Base-by-base conservation (phyloP, 352 stramenopile species). In the Lagenidium giganteum region DNA sequence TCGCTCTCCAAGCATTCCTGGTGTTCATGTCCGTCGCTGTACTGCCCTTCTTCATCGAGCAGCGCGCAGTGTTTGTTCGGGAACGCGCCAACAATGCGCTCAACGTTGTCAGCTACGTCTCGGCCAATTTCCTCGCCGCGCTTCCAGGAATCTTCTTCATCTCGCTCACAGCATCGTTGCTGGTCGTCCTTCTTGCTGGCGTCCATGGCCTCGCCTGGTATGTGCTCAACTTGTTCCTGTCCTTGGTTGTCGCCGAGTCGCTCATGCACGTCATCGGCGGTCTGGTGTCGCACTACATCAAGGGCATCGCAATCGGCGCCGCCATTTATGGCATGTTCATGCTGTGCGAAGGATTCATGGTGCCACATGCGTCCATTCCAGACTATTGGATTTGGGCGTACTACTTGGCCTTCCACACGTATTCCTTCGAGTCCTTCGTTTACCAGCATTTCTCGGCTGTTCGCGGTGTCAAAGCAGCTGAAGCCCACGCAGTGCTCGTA, bases 1-100 rank as follows among this genome's bases (percentile, higher is more conserved):
- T 91, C 52, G 93, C 87, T 64, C 63, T 87, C 20, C 70, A 84
- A 20, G 76, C 80, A 14, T 95, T 95, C 51, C 69, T 93, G 34
- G 73, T 89, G 30, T 93, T 90, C 54, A 94, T 94, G 84, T 83
- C 64, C 26, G 68, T 93, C 29, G 80, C 83, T 8, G 75, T 86
- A 2, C 49, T 96, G 14, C 83, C 85, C 3, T 91, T 91, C 57
- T 80, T 89, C 36, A 78, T 95, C 24, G 67, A 92, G 27, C 73
- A 87, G 40, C 55, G 73, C 42, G 50, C 42, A 14, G 75, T 83
- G 43, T 79, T 87, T 31, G 51, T 83, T 14, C 77, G 79, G 23
- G 76, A 89, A 57, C 58, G 75, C 13, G 40, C 54, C 23, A 88
- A 87, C 54, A 42, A 59, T 17, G 74, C 63, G 41, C 85, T 88